These are phyloP conservation scores for Gryganskiella cystojenkinii DNA, from an alignment of 192 early-diverging fungal species.

Conservation along the genomic window DNA sequence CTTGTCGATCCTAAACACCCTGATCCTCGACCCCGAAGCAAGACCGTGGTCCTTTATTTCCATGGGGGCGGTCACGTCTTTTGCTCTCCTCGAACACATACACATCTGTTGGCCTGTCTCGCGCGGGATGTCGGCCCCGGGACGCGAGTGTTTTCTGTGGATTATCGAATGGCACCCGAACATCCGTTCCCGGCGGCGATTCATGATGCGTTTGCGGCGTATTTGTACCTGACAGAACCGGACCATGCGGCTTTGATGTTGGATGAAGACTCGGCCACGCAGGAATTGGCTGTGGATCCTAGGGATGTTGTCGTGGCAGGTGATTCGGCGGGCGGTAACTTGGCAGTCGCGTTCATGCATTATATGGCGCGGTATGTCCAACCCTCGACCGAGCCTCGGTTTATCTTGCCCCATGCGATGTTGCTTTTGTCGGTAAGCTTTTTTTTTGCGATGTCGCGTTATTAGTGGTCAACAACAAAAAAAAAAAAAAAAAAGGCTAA, in stretches of 20 bases:
- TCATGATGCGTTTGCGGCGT: conserved; percentile 82
- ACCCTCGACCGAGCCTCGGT: conserved; percentile 7
- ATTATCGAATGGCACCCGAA: conserved; percentile 86
- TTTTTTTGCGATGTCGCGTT: background rate
- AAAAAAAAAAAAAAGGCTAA: no score
- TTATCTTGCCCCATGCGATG: conserved; percentile 12
- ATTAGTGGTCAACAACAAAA: no score
- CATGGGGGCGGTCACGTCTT: conserved; percentile 18
- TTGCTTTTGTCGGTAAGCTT: conserved; percentile 16
- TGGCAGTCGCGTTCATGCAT: conserved; percentile 54
- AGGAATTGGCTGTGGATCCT: conserved; percentile 52
- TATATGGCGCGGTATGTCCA: conserved; percentile 28
- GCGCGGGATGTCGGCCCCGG: conserved; percentile 14
- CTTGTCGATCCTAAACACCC: conserved; percentile 15
- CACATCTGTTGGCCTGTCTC: conserved; percentile 4
- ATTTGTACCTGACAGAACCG: conserved; percentile 68
- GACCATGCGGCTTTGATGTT: conserved; percentile 53
- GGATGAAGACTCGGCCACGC: conserved; percentile 3
- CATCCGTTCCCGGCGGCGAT: conserved; percentile 84
- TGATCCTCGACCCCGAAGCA: conserved; percentile 18
- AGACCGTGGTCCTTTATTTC: conserved; percentile 20
- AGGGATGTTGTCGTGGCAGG: conserved; percentile 69
- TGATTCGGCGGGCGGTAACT: conserved; percentile 73
- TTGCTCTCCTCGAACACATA: conserved; percentile 12
- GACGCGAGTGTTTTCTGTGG: conserved; percentile 47